These are phyloP conservation scores for Cladophialophora exuberans DNA, from an alignment of 2,329 filamentous ascomycete genomes.

Conservation along the genomic window DNA sequence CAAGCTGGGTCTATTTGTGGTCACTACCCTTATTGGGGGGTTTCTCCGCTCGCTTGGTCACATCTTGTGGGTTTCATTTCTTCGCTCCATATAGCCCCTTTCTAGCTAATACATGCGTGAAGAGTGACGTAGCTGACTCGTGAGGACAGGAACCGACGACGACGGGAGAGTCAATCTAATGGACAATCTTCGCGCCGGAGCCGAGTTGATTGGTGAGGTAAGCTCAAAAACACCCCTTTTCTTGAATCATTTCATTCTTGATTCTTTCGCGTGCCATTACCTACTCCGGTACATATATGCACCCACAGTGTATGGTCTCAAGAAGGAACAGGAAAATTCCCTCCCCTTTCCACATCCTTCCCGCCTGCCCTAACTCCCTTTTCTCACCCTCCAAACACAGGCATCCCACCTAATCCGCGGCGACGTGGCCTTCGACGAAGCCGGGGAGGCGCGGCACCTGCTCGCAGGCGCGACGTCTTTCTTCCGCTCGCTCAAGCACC, in stretches of 20 bases:
- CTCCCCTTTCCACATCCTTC: too few species aligned
- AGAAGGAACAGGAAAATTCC: too few species aligned
- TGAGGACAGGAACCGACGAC: conserved; percentile 48
- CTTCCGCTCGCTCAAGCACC: conserved; percentile 47
- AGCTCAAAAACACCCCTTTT: conserved; percentile 36
- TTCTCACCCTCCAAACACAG: neutral
- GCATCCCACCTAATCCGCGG: conserved; percentile 49
- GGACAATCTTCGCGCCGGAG: conserved; percentile 58
- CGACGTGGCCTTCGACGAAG: conserved; percentile 45
- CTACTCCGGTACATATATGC: neutral
- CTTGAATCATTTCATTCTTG: neutral
- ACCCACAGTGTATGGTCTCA: too few species aligned
- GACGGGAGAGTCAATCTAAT: conserved; percentile 61
- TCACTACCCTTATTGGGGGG: too few species aligned
- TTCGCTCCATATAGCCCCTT: neutral
- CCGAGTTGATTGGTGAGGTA: conserved; percentile 55
- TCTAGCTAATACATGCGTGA: neutral
- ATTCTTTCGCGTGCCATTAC: neutral
- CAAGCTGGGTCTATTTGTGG: too few species aligned
- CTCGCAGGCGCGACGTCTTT: conserved; percentile 59
- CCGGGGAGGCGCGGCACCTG: conserved; percentile 56
- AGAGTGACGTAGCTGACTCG: neutral
- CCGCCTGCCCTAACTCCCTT: too few species aligned
- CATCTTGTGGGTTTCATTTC: neutral
- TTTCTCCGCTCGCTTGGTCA: too few species aligned